Base-by-base conservation (phyloP, 116 monocot genomes). In the Phalaenopsis hybrid region DNA sequence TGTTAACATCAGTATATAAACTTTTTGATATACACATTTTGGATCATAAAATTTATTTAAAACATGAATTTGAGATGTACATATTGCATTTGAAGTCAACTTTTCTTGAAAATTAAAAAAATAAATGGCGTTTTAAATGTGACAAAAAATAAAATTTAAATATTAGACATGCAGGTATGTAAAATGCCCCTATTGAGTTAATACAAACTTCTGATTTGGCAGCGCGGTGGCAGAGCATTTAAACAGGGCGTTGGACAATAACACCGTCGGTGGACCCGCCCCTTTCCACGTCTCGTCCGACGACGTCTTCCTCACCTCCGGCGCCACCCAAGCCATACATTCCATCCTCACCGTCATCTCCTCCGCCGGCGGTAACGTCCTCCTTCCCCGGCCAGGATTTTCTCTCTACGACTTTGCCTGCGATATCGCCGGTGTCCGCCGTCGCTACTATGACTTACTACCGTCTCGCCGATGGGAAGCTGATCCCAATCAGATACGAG, bases 201-300 rank as follows among this genome's bases (percentile, higher is more conserved):
- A 25, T 68, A 68, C 28, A 37, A 72, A 34, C 11, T 72, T 17
- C 12, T 75, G 28, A 75, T 45, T 21, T 46, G 25, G 11, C 89
- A 96, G 96, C 15, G 94, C 92, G 13, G 91, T 97, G 33, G 94
- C 97, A 12, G 94, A 97, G 48, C 87, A 94, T 86, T 81, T 94
- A 41, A 88, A 88, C 6, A 75, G 70, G 44, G 88, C 81, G 0
- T 28, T 67, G 46, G 57, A 25, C 6, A 44, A 3, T 10, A 28
- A 11, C 16, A 4, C 43, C 43, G 20, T 52, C 0, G 51, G 67
- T 34, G 17, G 31, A 23, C 10, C 23, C 0, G 11, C 4, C 10
- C 25, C 76, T 25, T 67, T 65, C 41, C 45, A 72, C 1, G 57
- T 88, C 70, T 69, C 79, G 10, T 87, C 92, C 31, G 50, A 75